A percentile compares a stretch with the other conserved stretches of the same genome.
These are phyloP conservation scores for Kwoniella dejecticola DNA, from an alignment of 768 basidiomycete species.

Conservation along the genomic window DNA sequence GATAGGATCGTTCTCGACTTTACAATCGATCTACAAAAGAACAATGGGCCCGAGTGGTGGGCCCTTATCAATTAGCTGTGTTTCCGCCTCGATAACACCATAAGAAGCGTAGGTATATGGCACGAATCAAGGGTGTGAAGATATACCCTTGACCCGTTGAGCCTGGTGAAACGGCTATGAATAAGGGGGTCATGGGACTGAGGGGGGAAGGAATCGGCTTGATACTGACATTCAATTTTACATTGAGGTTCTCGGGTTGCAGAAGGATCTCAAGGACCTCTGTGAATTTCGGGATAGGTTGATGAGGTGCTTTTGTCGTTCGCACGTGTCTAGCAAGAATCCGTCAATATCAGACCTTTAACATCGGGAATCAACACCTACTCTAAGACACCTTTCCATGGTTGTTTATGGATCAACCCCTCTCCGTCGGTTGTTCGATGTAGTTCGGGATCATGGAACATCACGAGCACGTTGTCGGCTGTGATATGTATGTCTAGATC, in stretches of 20 bases:
- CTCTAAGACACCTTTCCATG: conserved; percentile 66
- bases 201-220: not conserved
- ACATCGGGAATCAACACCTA: conserved; percentile 24
- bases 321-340: conserved; percentile 67
- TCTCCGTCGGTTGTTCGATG: conserved; percentile 78
- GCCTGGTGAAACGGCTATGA: too few relatives aligned
- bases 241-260: conserved; percentile 58
- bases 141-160: too few relatives aligned
- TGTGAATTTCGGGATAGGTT: conserved; percentile 84
- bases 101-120: conserved; percentile 8
- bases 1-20: conserved; percentile 86
- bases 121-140: not conserved
- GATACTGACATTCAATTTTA: conserved; percentile 57
- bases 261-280: conserved; percentile 80
- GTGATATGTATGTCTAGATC: conserved; percentile 90
- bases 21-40: conserved; percentile 85
- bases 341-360: not conserved
- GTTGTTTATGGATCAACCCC: conserved; percentile 67
- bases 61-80: conserved; percentile 48
- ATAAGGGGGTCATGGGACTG: not conserved
- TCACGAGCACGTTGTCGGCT: conserved; percentile 77
- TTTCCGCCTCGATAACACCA: conserved; percentile 50
- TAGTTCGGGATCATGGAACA: conserved; percentile 94
- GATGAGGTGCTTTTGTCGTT: conserved; percentile 76
- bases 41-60: conserved; percentile 65